Base-by-base conservation (phyloP, 208 protist species). In the Crithidia brevicula region DNA sequence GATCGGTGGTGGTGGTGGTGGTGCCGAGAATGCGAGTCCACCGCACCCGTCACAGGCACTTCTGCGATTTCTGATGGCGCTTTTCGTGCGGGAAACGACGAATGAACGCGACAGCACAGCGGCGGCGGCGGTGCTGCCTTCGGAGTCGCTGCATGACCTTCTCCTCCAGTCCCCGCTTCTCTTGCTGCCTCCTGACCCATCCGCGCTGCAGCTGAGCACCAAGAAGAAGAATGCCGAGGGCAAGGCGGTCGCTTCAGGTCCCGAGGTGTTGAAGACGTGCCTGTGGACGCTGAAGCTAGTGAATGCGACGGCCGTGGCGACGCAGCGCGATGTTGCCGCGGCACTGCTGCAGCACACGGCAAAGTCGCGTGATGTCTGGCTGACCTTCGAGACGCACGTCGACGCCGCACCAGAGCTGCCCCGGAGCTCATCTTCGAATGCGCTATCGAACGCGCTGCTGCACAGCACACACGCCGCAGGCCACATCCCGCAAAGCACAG, bases 301-400 rank as follows among this genome's bases (percentile, higher is more conserved):
- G 23, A 68, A 78, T 59, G 34, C 30, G 23, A 50, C 36, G 36
- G 1, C 64, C 1, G 72, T 78, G 1, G 4, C 43, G n/a, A 73
- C 65, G 42, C 65, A 71, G 52, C 65, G 72, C 52, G 72, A 78
- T 36, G 72, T 78, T 11, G 72, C 72, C 5, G 57, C 58, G 1
- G 72, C 59, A 20, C 45, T 78, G 28, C 57, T 78, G 51, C 49
- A 45, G 36, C 36, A 66, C 22, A 40, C 59, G 9, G 23, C 22
- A 10, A 72, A 72, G 72, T 40, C 59, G 7, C 72, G 59, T 30
- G 72, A 78, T 10, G 65, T 73, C 23, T 67, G 65, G 57, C 57
- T 78, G 56, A 78, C 72, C 42, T 78, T 78, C 42, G 72, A 66
- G 8, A 3, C 46, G 13, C 15, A 54, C 1, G 42, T 70, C 10